A percentile compares a stretch with the other conserved stretches of the same genome.
phyloP scores from a whole-genome alignment of 805 yeast genomes.

The Kuraishia borneana region DNA sequence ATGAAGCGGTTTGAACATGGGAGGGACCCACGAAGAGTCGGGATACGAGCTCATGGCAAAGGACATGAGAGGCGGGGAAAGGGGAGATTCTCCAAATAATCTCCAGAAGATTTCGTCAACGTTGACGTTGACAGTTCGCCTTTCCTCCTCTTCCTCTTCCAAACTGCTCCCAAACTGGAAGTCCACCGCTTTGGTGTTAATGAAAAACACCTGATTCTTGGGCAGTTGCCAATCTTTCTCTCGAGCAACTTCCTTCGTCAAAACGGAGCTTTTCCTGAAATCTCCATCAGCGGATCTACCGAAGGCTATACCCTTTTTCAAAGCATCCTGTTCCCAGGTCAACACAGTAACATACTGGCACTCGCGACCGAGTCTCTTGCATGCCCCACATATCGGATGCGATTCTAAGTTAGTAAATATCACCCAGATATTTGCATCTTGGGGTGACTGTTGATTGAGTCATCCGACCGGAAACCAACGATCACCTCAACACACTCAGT shows the following conservation, averaged over 20 bases:
- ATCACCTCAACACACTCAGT: conserved; percentile 9
- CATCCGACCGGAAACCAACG: conserved; percentile 17
- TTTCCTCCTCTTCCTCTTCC: conserved; percentile 25
- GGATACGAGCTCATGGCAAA: neutral
- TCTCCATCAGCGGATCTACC: neutral
- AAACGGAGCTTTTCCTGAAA: neutral
- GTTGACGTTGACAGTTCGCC: conserved; percentile 12
- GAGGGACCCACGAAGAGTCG: conserved; percentile 1
- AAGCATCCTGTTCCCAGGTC: neutral
- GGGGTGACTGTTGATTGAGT: conserved; percentile 8
- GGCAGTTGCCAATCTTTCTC: neutral
- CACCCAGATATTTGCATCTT: neutral
- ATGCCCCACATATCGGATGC: neutral
- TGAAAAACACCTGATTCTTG: neutral
- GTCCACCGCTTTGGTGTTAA: neutral
- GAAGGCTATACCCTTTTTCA: neutral
- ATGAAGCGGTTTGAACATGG: neutral
- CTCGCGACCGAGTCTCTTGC: neutral
- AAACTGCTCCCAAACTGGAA: conserved; percentile 12
- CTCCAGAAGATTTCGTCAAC: conserved; percentile 5
- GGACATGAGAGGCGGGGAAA: neutral
- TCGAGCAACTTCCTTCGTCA: neutral
- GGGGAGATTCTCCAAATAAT: conserved; percentile 3
- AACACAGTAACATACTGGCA: neutral
- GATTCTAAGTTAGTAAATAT: neutral